phyloP scores from a whole-genome alignment of 2,329 filamentous ascomycete genomes.

The Penicillium rolfsii region DNA sequence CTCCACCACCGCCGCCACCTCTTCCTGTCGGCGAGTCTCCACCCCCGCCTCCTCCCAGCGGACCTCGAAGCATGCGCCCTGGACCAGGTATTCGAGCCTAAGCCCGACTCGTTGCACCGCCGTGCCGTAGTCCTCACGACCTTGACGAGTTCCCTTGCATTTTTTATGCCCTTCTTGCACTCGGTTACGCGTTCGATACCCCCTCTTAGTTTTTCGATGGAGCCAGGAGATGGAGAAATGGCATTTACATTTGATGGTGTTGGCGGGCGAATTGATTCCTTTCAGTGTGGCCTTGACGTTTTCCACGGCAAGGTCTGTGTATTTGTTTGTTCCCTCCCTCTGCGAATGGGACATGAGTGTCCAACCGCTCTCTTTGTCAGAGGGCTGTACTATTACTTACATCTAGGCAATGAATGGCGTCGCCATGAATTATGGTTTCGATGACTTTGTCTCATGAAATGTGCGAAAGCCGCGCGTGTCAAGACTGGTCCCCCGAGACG shows the following conservation, averaged over 20 bases:
- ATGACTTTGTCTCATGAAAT: neutral
- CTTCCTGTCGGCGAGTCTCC: slow-evolving; percentile 15
- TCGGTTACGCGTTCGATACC: slow-evolving; percentile 12
- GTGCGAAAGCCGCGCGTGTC: neutral
- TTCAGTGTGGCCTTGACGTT: neutral
- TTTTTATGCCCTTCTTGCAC: neutral
- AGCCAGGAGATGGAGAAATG: slow-evolving; percentile 1
- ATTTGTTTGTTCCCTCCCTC: neutral
- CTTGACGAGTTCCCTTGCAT: slow-evolving; percentile 6
- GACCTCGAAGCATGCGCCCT: slow-evolving; percentile 18
- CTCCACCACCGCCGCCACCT: slow-evolving; percentile 26
- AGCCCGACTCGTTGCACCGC: neutral
- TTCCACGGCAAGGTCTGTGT: neutral
- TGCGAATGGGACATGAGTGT: neutral
- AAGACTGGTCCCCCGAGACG: neutral
- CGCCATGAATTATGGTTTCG: neutral
- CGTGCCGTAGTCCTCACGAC: slow-evolving; percentile 1
- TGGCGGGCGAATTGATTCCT: neutral
- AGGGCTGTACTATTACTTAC: neutral
- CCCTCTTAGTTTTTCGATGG: slow-evolving; percentile 8
- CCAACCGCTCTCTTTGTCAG: neutral
- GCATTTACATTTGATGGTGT: slow-evolving; percentile 1
- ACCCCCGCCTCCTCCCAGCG: slow-evolving; percentile 29
- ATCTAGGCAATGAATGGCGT: neutral
- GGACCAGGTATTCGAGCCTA: slow-evolving; percentile 18